Percentiles rank a stretch among this genome's conserved stretches.
phyloP scores from a whole-genome alignment of 257 asterid species.

The Handroanthus guayacan region DNA sequence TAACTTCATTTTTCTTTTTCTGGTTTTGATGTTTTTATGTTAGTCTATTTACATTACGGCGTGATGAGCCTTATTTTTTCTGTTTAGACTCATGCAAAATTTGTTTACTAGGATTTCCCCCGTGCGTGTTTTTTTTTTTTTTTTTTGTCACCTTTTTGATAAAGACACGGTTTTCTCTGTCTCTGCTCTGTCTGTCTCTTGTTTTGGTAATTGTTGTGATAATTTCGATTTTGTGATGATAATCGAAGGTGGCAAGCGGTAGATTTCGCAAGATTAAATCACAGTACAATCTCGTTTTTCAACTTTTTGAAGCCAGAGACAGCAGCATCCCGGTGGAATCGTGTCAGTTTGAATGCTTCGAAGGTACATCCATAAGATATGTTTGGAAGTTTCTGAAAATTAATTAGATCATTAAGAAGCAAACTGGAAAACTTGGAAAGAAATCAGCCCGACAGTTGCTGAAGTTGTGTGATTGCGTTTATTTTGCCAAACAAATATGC shows the following conservation, averaged over 20 bases:
- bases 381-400: neutral
- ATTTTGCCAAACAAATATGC: neutral
- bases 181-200: neutral
- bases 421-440: neutral
- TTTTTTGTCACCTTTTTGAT: neutral
- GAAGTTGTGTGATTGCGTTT: constrained; percentile 12
- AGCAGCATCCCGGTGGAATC: constrained; percentile 70
- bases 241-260: constrained; percentile 65
- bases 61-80: neutral
- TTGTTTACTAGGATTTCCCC: neutral
- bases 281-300: constrained; percentile 66
- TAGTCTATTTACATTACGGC: neutral
- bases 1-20: constrained; percentile 5
- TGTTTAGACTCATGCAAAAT: neutral
- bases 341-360: constrained; percentile 60
- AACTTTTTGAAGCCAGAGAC: constrained; percentile 63
- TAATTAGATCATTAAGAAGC: neutral
- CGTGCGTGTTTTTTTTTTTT: neutral
- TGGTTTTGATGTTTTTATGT: neutral
- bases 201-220: neutral
- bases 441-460: neutral
- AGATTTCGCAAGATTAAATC: constrained; percentile 61
- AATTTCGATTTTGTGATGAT: constrained; percentile 12
- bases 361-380: constrained; percentile 43
- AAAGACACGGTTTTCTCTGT: too few relatives aligned